phyloP scores from a whole-genome alignment of 306 rosid species.

The Cucumis hystrix region DNA sequence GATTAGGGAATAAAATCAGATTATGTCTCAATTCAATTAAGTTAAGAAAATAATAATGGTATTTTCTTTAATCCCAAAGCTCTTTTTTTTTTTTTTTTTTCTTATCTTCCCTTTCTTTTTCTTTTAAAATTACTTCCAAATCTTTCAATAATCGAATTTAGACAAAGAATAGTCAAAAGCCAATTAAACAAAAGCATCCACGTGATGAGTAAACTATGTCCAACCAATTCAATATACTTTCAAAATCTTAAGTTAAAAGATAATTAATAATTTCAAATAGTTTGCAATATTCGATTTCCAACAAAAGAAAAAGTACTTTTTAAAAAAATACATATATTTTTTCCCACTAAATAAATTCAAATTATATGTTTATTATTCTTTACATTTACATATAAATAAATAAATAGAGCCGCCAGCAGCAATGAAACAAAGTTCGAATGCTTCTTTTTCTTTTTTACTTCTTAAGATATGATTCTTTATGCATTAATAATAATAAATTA shows the following conservation, averaged over 20 bases:
- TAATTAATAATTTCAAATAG: neutral
- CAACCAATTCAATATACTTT: neutral
- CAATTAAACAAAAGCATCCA: neutral
- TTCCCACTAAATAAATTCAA: neutral
- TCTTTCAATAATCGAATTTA: neutral
- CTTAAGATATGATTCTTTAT: neutral
- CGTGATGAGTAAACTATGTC: neutral
- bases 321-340: neutral
- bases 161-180: conserved; percentile 1
- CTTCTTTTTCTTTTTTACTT: neutral
- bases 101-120: too few species aligned
- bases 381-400: neutral
- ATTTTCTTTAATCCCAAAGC: neutral
- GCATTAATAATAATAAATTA: neutral
- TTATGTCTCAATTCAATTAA: neutral
- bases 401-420: neutral
- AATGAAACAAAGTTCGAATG: neutral
- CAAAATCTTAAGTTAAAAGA: neutral
- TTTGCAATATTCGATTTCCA: neutral
- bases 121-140: neutral
- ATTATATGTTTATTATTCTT: neutral
- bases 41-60: neutral
- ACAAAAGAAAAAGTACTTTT: neutral
- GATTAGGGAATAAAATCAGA: neutral
- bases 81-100: neutral